Evolutionary conservation across 345 rosid genomes (phyloP).

Genomic region (Hirschfeldia incana): DNA sequence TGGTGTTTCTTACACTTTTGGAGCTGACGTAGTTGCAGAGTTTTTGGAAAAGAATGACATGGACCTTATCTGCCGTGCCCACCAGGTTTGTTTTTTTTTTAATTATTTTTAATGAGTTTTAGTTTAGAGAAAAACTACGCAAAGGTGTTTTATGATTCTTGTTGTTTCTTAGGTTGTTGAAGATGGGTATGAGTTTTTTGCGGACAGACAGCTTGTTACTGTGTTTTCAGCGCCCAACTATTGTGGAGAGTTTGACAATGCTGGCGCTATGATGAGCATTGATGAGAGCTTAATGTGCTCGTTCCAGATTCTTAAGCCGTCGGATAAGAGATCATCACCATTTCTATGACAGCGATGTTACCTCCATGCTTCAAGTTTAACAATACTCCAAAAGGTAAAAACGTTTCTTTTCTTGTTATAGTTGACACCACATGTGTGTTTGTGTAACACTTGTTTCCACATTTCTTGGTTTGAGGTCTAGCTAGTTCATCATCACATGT

Average conservation of each 20-base stretch:
- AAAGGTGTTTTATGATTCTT: conserved; percentile 5
- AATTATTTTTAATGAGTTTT: not conserved
- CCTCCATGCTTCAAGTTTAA: conserved; percentile 16
- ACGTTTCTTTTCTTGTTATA: not conserved
- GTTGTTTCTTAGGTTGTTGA: conserved; percentile 66
- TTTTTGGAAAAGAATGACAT: conserved; percentile 72
- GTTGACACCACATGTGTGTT: not conserved
- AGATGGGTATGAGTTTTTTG: conserved; percentile 93
- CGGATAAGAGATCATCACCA: conserved; percentile 50
- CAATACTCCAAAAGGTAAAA: conserved; percentile 22
- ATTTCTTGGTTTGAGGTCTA: not conserved
- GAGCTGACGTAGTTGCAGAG: conserved; percentile 72
- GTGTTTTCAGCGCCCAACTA: conserved; percentile 94
- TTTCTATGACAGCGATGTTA: conserved; percentile 43
- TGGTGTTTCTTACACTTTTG: conserved; percentile 88
- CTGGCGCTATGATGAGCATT: conserved; percentile 96
- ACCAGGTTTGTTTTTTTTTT: conserved; percentile 49
- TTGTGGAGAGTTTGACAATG: conserved; percentile 92
- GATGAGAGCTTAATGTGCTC: conserved; percentile 94
- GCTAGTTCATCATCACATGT: not conserved
- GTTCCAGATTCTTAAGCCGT: conserved; percentile 85
- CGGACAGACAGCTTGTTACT: conserved; percentile 82
- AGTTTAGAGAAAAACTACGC: not conserved
- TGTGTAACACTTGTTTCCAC: not conserved
- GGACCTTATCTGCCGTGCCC: conserved; percentile 96